Conservation (phyloP, 768 basidiomycete species). For the Boletus bicolor region DNA sequence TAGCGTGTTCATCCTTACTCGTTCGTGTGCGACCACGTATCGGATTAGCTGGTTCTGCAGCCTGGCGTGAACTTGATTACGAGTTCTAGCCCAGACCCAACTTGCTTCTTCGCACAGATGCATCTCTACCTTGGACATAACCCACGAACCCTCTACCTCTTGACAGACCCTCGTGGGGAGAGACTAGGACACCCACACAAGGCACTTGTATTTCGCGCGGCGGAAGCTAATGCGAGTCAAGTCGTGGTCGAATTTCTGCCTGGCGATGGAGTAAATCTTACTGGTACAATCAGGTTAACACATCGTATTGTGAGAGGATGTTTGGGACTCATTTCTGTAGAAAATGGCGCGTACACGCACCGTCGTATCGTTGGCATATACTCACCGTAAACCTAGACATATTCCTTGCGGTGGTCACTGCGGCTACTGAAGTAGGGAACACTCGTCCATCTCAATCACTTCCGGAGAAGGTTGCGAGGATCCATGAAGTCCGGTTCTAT, state of each 20-base stretch:
- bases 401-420: slow-evolving; percentile 80
- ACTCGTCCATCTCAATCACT: slow-evolving; percentile 54
- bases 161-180: slow-evolving; percentile 68
- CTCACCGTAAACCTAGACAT: slow-evolving; percentile 50
- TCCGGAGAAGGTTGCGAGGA: slow-evolving; percentile 72
- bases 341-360: slow-evolving; percentile 49
- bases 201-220: slow-evolving; percentile 71
- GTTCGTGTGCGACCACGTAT: background rate
- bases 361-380: background rate
- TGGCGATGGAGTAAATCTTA: slow-evolving; percentile 66
- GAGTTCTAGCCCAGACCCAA: background rate
- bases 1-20: background rate
- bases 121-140: slow-evolving; percentile 67
- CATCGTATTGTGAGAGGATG: slow-evolving; percentile 77
- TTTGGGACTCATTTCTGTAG: slow-evolving; percentile 73
- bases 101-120: slow-evolving; percentile 41
- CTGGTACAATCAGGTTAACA: slow-evolving; percentile 62
- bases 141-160: slow-evolving; percentile 70
- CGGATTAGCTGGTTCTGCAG: background rate
- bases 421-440: slow-evolving; percentile 73
- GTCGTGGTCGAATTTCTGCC: slow-evolving; percentile 86
- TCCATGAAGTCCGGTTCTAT: slow-evolving; percentile 88
- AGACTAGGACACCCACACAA: slow-evolving; percentile 53
- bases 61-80: background rate
- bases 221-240: slow-evolving; percentile 48